phyloP scores from a whole-genome alignment of 805 yeast species.

The Zygotorulaspora danielsina region DNA sequence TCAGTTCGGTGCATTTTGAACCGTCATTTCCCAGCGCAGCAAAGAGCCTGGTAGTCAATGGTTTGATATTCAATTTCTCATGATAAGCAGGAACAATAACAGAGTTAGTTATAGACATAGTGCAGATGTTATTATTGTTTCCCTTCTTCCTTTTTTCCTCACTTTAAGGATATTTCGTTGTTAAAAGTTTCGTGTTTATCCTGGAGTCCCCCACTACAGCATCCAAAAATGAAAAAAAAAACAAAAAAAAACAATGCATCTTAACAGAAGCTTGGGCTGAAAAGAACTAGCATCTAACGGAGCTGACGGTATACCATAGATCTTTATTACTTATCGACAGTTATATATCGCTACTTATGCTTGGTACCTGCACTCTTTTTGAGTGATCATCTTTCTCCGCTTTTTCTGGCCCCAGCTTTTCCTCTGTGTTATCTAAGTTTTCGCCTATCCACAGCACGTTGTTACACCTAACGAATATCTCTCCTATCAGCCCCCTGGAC shows the following conservation, averaged over 20 bases:
- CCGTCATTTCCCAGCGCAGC: constrained; percentile 44
- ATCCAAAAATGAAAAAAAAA: no score
- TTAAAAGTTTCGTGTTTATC: no score
- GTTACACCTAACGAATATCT: constrained; percentile 83
- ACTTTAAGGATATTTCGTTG: no score
- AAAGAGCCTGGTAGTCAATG: constrained; percentile 45
- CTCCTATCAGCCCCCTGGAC: constrained; percentile 57
- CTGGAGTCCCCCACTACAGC: no score
- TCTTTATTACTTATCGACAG: no score
- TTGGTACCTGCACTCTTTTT: background rate
- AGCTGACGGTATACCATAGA: no score
- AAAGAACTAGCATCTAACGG: no score
- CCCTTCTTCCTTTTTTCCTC: no score
- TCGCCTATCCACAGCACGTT: constrained; percentile 57
- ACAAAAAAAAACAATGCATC: no score
- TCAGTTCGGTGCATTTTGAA: constrained; percentile 43
- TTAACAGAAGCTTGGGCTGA: no score
- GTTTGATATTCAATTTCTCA: constrained; percentile 46
- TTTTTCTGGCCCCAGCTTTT: background rate
- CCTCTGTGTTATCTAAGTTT: constrained; percentile 6
- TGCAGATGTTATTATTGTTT: no score
- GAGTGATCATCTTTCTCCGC: background rate
- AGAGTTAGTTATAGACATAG: constrained; percentile 38
- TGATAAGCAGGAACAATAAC: constrained; percentile 51
- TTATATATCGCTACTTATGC: constrained; percentile 1